Percentiles rank a stretch among this genome's conserved stretches.
Evolutionary conservation across 1,284 basidiomycete genomes (phyloP).

Genomic region (Blastosporella zonata): DNA sequence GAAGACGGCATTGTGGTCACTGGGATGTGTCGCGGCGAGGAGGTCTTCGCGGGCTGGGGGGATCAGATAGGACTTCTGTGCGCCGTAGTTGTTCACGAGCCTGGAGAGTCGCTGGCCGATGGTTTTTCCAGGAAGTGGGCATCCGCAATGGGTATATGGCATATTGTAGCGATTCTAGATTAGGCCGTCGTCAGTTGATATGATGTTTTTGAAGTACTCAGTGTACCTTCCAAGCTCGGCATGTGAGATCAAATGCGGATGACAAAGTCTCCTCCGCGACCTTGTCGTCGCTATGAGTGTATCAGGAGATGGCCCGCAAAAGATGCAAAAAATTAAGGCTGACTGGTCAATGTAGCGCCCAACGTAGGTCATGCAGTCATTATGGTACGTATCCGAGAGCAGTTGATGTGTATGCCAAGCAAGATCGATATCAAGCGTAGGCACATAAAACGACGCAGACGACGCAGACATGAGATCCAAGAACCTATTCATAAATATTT

Average conservation of each 20-base stretch:
- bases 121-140: constrained; percentile 41
- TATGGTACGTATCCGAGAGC: constrained; percentile 25
- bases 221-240: constrained; percentile 39
- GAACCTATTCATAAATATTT: constrained; percentile 30
- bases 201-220: background rate
- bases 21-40: constrained; percentile 38
- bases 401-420: constrained; percentile 48
- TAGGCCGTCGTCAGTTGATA: background rate
- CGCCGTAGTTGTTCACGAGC: constrained; percentile 21
- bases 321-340: background rate
- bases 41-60: constrained; percentile 31
- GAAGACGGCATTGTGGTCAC: constrained; percentile 19
- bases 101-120: constrained; percentile 37
- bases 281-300: constrained; percentile 40
- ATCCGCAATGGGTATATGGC: constrained; percentile 46
- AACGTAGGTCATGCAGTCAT: constrained; percentile 26
- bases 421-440: constrained; percentile 29
- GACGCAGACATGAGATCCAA: constrained; percentile 39
- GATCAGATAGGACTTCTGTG: constrained; percentile 23
- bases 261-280: constrained; percentile 42
- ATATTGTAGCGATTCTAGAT: constrained; percentile 36
- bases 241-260: constrained; percentile 42
- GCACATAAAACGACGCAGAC: constrained; percentile 30
- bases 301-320: background rate
- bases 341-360: constrained; percentile 34